phyloP scores from a whole-genome alignment of 257 asterid genomes.

The Lavandula angustifolia region DNA sequence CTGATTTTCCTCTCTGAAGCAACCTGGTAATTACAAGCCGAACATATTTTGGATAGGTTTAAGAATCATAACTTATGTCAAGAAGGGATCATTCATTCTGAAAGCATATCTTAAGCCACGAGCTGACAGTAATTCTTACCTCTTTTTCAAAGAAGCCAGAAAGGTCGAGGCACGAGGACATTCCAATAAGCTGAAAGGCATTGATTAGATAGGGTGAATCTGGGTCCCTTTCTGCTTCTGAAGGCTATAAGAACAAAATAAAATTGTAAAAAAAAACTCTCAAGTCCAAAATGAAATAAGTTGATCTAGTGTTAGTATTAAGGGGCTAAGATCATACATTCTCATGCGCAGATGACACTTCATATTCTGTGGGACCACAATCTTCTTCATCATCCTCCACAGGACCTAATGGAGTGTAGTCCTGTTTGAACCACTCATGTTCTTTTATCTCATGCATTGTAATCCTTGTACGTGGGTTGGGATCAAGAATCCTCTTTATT shows the following conservation, averaged over 20 bases:
- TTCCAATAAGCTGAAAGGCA: constrained; percentile 91
- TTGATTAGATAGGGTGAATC: constrained; percentile 61
- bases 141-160: constrained; percentile 94
- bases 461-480: constrained; percentile 77
- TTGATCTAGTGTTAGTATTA: not conserved
- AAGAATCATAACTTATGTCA: not conserved
- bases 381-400: constrained; percentile 63
- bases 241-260: constrained; percentile 34
- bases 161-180: constrained; percentile 90
- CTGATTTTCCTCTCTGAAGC: constrained; percentile 89
- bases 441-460: constrained; percentile 67
- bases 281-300: constrained; percentile 15
- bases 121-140: constrained; percentile 41
- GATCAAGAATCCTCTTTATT: constrained; percentile 86
- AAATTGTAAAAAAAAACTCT: not conserved
- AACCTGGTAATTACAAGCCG: constrained; percentile 52
- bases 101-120: not conserved
- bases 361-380: constrained; percentile 49
- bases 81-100: not conserved
- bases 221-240: constrained; percentile 59
- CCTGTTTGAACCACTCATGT: constrained; percentile 81
- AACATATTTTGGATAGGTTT: not conserved
- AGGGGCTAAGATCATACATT: constrained; percentile 35
- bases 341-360: constrained; percentile 53
- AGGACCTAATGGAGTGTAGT: constrained; percentile 59